Evolutionary conservation across 768 basidiomycete genomes (phyloP), one percentile per base, ranked within the genome.

Genomic region (Amanita brunnescens): DNA sequence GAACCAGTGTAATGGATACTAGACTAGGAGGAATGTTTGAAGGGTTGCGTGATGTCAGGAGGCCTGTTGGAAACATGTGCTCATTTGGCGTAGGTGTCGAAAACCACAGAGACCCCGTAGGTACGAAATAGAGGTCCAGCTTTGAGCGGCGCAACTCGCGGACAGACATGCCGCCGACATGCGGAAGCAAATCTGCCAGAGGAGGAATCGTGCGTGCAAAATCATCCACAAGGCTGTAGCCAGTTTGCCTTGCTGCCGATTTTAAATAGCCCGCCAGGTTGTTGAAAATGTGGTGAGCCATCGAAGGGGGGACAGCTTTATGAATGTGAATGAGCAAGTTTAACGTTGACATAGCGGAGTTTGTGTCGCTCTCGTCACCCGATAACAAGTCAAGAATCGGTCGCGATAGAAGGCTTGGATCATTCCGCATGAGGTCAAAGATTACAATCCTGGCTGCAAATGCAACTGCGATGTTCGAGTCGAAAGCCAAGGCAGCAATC

Each of bases 81-180:
- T 77, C 75, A 7, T 65, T 54, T 0, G 80, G 81, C n/a, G 77
- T 72, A 7, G 75, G 66, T 0, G 77, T 60, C 0, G 76, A 61
- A 57, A 86, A 87, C 85, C 85, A 88, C 6, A 89, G 65, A 0
- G 81, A 72, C 1, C 84, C 85, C 1, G 84, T 78, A 0, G 87
- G 87, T 23, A 87, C 72, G 35, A 88, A 66, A 54, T 86, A 76
- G 24, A 69, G 61, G 47, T 91, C 87, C 10, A 86, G 66, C 59
- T 89, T 90, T 10, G 84, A 79, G 43, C 83, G 78, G 21, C 82
- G 77, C 49, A 91, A 73, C 54, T 87, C 87, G 20, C 83, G 77
- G 38, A 85, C 73, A 3, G 83, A 80, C 70, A 90, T 73, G 10
- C 81, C 82, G 58, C 78, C 80, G 56, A 91, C 85, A 62, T 86